Evolutionary conservation across 2,329 filamentous ascomycete species (phyloP), one percentile per base, ranked within the genome.

Genomic region (Nothomitra cinnamomea): DNA sequence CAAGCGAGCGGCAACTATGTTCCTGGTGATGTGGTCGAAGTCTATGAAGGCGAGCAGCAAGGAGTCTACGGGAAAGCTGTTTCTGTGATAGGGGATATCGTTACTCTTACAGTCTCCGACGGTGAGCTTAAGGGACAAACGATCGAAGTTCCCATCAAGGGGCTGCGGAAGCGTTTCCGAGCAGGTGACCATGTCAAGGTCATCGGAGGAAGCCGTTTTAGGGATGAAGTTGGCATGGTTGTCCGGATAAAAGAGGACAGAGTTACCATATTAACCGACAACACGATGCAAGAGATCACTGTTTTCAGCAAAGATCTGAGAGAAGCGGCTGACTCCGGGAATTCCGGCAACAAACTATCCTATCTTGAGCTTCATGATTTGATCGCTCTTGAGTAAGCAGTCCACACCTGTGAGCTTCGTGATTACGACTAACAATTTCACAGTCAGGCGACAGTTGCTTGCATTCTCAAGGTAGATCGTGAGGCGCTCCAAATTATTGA

Each of bases 101-200:
- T 98, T 52, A 90, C 87, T 4, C 78, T 98, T 62, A 74, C 79
- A 56, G 88, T 96, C 15, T 83, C 80, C 1, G 84, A 94, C 62
- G 92, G 92, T 48, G 83, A 85, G 41, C 73, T 96, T 25, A 74
- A 72, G 52, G 90, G 89, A 8, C 85, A 94, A 65, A 81, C 77
- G 3, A 92, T 98, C 47, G 90, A 96, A 65, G 89, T 94, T 10
- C 92, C 92, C 1, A 84, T 88, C 57, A 94, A 92, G 68, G 86
- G 87, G 45, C 75, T 98, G 24, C 85, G 92, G 55, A 98, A 98
- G 69, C 79, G 87, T 28, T 98, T 98, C 76, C 81, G 78, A 59
- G 78, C 89, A 57, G 92, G 92, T 73, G 92, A 98, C 63, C 92
- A 98, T 64, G 92, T 98, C 72, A 96, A 96, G 72, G 92, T 98